These are phyloP conservation scores for Coelastrella sp. DNA, from an alignment of 139 green algal genomes.

Conservation along the genomic window DNA sequence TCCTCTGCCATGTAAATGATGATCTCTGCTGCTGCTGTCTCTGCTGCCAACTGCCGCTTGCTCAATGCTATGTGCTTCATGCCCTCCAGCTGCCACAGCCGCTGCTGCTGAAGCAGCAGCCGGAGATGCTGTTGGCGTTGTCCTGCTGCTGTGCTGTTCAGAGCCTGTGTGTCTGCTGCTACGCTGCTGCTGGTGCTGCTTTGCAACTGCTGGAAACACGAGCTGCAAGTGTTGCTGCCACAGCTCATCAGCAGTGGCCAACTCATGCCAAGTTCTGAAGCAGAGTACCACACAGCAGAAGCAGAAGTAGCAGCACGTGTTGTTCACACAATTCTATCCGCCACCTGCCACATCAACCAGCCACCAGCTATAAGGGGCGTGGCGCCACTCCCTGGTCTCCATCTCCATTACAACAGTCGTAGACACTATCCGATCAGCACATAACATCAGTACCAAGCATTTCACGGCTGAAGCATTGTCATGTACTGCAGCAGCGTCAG, in stretches of 20 bases:
- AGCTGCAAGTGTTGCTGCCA: conserved; percentile 37
- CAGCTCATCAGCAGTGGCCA: not conserved
- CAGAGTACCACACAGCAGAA: not conserved
- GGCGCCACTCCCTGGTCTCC: too few species aligned
- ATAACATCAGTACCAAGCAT: too few species aligned
- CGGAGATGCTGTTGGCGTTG: not conserved
- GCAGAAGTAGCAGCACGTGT: not conserved
- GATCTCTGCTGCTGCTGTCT: not conserved
- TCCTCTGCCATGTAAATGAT: not conserved
- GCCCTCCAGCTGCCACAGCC: not conserved
- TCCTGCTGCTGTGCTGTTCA: not conserved
- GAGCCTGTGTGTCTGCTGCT: too few species aligned
- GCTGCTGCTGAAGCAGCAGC: not conserved
- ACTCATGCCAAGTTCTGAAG: conserved; percentile 17
- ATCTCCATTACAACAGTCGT: too few species aligned
- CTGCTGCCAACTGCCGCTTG: not conserved
- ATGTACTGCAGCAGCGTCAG: too few species aligned
- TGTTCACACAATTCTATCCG: too few species aligned
- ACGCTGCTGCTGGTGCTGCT: not conserved
- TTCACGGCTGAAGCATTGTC: too few species aligned
- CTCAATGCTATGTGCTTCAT: too few species aligned
- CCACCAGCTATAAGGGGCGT: too few species aligned
- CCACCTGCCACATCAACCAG: too few species aligned
- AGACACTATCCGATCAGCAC: too few species aligned
- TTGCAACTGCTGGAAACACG: not conserved